phyloP scores from a whole-genome alignment of 768 basidiomycete species.

The Auricularia sp. region DNA sequence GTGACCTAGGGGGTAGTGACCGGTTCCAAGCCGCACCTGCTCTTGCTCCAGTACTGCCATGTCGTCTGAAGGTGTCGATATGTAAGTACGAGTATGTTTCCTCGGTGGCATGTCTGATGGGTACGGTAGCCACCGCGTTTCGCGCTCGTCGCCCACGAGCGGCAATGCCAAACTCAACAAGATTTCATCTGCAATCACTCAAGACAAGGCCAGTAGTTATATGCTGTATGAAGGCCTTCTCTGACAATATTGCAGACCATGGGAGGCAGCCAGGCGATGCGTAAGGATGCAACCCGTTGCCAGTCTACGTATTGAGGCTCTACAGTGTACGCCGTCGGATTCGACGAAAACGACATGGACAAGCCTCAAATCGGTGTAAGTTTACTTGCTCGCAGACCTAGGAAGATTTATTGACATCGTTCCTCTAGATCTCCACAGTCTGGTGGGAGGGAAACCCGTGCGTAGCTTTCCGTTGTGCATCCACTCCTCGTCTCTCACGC shows the following conservation, averaged over 20 bases:
- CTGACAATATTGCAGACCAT: constrained; percentile 30
- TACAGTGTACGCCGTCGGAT: constrained; percentile 62
- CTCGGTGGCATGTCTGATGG: constrained; percentile 2
- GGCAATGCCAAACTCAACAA: constrained; percentile 54
- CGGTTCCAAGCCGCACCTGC: background rate
- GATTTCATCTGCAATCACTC: constrained; percentile 62
- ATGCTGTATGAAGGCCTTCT: background rate
- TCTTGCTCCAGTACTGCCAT: constrained; percentile 22
- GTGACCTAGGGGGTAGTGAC: background rate
- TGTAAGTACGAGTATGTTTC: constrained; percentile 27
- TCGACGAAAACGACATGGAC: constrained; percentile 71
- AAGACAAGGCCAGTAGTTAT: constrained; percentile 53
- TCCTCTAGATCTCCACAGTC: constrained; percentile 61
- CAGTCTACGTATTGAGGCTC: background rate
- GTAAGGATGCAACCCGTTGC: constrained; percentile 30
- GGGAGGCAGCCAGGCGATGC: constrained; percentile 80
- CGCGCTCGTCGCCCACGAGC: constrained; percentile 23
- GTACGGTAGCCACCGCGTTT: constrained; percentile 30
- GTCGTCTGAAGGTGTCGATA: constrained; percentile 47
- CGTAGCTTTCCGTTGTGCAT: constrained; percentile 4
- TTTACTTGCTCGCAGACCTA: background rate
- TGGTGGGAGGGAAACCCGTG: constrained; percentile 75
- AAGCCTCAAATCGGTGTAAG: constrained; percentile 58
- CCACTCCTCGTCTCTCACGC: background rate
- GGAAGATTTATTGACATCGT: constrained; percentile 7